A percentile compares a stretch with the other conserved stretches of the same genome.
Conservation (phyloP, 805 yeast species). For the Schwanniomyces occidentalis region DNA sequence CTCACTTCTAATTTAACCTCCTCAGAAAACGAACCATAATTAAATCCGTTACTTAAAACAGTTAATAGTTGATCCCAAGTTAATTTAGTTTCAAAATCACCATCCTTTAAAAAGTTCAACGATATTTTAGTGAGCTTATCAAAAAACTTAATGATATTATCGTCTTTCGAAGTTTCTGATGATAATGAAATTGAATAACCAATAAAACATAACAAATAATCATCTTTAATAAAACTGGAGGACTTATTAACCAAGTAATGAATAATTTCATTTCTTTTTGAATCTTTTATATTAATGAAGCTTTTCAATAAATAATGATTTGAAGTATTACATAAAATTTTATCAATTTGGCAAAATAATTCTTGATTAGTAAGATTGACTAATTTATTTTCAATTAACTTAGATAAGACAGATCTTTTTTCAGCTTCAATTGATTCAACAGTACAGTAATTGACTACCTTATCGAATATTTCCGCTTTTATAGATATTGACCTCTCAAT, state of each 20-base stretch:
- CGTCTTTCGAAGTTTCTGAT: conserved; percentile 15
- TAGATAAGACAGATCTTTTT: conserved; percentile 7
- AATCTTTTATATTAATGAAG: conserved; percentile 11
- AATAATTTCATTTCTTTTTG: conserved; percentile 5
- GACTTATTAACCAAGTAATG: conserved; percentile 11
- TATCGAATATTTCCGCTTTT: not conserved
- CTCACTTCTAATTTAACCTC: conserved; percentile 13
- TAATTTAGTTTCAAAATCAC: conserved; percentile 3
- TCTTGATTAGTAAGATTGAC: conserved; percentile 8
- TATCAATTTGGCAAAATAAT: conserved; percentile 7
- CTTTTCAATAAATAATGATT: conserved; percentile 14
- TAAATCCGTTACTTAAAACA: conserved; percentile 6
- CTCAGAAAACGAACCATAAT: not conserved
- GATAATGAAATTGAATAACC: conserved; percentile 21
- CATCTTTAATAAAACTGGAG: conserved; percentile 9
- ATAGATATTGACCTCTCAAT: conserved; percentile 1
- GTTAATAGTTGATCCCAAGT: conserved; percentile 14
- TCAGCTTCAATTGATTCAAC: not conserved
- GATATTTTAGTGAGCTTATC: conserved; percentile 7
- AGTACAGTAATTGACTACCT: not conserved
- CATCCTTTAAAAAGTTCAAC: conserved; percentile 5
- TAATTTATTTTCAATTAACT: conserved; percentile 10
- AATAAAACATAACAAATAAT: conserved; percentile 16
- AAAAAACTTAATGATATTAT: conserved; percentile 3
- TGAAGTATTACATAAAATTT: conserved; percentile 5